phyloP scores from a whole-genome alignment of 345 rosid species.

The Carallia brachiata region DNA sequence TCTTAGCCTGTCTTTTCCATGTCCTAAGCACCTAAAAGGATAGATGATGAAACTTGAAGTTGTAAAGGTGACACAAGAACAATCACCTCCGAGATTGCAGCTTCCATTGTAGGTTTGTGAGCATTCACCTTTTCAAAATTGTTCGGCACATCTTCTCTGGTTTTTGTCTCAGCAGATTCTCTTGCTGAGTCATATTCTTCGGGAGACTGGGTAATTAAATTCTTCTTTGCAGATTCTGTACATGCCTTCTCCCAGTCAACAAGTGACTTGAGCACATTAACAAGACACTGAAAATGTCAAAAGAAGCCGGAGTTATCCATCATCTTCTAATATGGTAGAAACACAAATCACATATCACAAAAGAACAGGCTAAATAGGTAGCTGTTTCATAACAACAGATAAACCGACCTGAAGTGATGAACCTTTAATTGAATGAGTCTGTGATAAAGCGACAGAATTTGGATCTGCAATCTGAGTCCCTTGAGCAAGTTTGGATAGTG shows the following conservation, averaged over 20 bases:
- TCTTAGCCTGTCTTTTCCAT: slow-evolving; percentile 20
- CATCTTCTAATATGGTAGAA: slow-evolving; percentile 1
- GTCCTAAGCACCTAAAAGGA: slow-evolving; percentile 1
- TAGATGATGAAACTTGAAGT: not conserved
- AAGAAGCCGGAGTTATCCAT: slow-evolving; percentile 24
- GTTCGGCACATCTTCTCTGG: slow-evolving; percentile 67
- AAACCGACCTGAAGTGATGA: slow-evolving; percentile 82
- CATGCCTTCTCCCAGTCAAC: slow-evolving; percentile 89
- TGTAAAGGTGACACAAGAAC: slow-evolving; percentile 4
- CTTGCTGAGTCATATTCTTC: slow-evolving; percentile 39
- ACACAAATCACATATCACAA: slow-evolving; percentile 1
- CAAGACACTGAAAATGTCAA: slow-evolving; percentile 67
- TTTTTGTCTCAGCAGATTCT: slow-evolving; percentile 50
- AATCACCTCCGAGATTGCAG: slow-evolving; percentile 79
- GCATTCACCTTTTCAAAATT: slow-evolving; percentile 95
- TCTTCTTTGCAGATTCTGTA: slow-evolving; percentile 46
- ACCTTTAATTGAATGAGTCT: slow-evolving; percentile 73
- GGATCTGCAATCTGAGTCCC: slow-evolving; percentile 87
- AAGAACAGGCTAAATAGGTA: not conserved
- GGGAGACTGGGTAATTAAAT: slow-evolving; percentile 34
- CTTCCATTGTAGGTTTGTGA: slow-evolving; percentile 91
- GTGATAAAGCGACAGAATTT: slow-evolving; percentile 64
- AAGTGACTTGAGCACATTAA: slow-evolving; percentile 80
- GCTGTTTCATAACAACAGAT: slow-evolving; percentile 13
- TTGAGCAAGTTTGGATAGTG: slow-evolving; percentile 84